Percentiles rank a stretch among this genome's conserved stretches.
Evolutionary conservation across 495 filamentous ascomycete genomes (phyloP).

Genomic region (Talaromyces ruber): DNA sequence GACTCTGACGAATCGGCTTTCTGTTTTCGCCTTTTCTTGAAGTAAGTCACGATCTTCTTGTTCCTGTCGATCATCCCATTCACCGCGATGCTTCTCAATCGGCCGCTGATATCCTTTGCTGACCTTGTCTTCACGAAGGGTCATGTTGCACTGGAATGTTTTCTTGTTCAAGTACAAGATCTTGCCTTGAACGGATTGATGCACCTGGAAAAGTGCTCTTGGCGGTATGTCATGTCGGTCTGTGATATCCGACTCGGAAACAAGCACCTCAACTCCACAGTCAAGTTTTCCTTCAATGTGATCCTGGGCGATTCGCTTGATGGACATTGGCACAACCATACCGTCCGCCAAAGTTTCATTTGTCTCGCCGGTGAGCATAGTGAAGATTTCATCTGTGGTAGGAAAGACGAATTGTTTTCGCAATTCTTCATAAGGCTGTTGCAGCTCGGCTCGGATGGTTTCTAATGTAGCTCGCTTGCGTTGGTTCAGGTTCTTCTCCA

Average conservation of each 20-base stretch:
- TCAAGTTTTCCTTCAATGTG: conserved; percentile 90
- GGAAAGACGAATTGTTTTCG: conserved; percentile 70
- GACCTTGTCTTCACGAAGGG: conserved; percentile 71
- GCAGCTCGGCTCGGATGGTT: conserved; percentile 88
- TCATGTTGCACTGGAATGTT: conserved; percentile 69
- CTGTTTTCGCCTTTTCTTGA: conserved; percentile 70
- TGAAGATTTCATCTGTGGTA: conserved; percentile 76
- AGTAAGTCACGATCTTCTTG: conserved; percentile 66
- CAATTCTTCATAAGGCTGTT: conserved; percentile 88
- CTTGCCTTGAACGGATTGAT: conserved; percentile 84
- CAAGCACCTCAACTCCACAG: conserved; percentile 84
- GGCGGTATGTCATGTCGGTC: conserved; percentile 50
- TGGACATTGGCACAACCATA: conserved; percentile 86
- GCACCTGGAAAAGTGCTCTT: conserved; percentile 51
- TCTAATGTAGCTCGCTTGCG: conserved; percentile 94
- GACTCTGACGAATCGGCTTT: conserved; percentile 78
- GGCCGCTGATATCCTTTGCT: conserved; percentile 57
- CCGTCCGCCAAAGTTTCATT: conserved; percentile 69
- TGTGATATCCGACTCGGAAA: conserved; percentile 64
- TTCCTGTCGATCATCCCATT: conserved; percentile 84
- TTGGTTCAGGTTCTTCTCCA: conserved; percentile 86
- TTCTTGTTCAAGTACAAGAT: conserved; percentile 77
- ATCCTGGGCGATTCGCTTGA: conserved; percentile 81
- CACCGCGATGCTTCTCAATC: conserved; percentile 59
- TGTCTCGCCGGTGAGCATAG: conserved; percentile 94